Evolutionary conservation across 768 basidiomycete species (phyloP).

Genomic region (Termitomyces sp.): DNA sequence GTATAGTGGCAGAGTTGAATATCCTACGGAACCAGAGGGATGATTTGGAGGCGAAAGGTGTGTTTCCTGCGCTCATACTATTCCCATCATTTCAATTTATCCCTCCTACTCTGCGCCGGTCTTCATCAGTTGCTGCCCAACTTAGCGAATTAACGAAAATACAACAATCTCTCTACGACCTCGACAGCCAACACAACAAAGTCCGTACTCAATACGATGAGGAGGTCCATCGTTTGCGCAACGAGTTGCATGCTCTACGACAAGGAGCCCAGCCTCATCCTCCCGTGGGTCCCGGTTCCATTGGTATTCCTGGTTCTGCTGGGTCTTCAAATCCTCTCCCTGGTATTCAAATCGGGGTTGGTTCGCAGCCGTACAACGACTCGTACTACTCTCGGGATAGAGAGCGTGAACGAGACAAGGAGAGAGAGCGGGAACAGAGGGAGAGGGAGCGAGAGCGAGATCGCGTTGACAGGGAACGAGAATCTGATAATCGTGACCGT

Average conservation of each 20-base stretch:
- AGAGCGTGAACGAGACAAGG: constrained; percentile 21
- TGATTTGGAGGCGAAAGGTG: constrained; percentile 87
- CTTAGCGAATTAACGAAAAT: constrained; percentile 12
- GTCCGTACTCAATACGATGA: constrained; percentile 14
- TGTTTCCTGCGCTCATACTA: constrained; percentile 18
- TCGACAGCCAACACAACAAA: constrained; percentile 14
- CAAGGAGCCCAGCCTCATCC: constrained; percentile 20
- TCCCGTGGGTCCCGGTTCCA: constrained; percentile 11
- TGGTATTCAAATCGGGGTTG: constrained; percentile 12
- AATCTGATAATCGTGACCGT: constrained; percentile 20
- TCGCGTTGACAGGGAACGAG: constrained; percentile 20
- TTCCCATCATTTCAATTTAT: background rate
- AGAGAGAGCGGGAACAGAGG: constrained; percentile 17
- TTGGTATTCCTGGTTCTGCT: constrained; percentile 13
- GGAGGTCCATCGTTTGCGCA: constrained; percentile 11
- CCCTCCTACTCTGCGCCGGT: background rate
- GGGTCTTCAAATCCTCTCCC: constrained; percentile 14
- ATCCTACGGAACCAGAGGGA: constrained; percentile 73
- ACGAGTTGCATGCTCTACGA: constrained; percentile 9
- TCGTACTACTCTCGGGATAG: constrained; percentile 19
- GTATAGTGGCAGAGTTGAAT: constrained; percentile 60
- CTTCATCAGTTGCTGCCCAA: constrained; percentile 8
- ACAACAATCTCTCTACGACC: constrained; percentile 14
- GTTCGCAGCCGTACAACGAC: constrained; percentile 14
- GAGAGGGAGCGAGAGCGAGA: constrained; percentile 35